These are phyloP conservation scores for Penicillium oxalicum DNA, from an alignment of 2,329 filamentous ascomycete species.

Conservation along the genomic window DNA sequence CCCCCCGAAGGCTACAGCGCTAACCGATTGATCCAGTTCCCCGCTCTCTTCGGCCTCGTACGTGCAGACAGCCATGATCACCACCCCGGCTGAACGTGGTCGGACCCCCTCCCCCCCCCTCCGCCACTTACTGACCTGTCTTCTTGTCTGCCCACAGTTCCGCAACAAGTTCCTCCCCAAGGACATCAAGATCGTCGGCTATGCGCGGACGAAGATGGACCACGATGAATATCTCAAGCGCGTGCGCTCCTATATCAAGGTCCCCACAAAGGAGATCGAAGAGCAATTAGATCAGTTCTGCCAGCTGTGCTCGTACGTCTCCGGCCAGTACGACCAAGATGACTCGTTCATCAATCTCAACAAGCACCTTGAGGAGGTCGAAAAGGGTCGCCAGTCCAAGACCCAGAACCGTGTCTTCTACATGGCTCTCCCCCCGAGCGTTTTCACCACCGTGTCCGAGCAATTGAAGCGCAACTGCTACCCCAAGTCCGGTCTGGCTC, in stretches of 20 bases:
- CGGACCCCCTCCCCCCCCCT: neutral
- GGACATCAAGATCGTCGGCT: slow-evolving; percentile 94
- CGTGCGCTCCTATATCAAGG: slow-evolving; percentile 98
- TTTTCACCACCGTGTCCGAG: slow-evolving; percentile 96
- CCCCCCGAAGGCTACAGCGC: slow-evolving; percentile 2
- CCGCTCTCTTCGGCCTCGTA: slow-evolving; percentile 94
- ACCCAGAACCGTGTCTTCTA: slow-evolving; percentile 95
- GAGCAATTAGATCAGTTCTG: slow-evolving; percentile 90
- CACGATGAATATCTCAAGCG: slow-evolving; percentile 89
- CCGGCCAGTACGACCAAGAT: slow-evolving; percentile 97
- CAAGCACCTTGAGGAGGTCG: slow-evolving; percentile 77
- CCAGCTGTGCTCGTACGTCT: slow-evolving; percentile 81
- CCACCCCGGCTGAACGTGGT: too few species aligned
- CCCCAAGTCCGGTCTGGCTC: slow-evolving; percentile 79
- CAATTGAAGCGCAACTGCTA: slow-evolving; percentile 98
- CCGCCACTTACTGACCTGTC: slow-evolving; percentile 16
- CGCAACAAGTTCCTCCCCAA: slow-evolving; percentile 97
- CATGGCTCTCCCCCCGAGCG: slow-evolving; percentile 96
- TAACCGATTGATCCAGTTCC: slow-evolving; percentile 58
- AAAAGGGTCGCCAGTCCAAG: slow-evolving; percentile 62
- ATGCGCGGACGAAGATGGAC: slow-evolving; percentile 99
- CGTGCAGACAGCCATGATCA: slow-evolving; percentile 39
- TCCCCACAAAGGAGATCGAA: slow-evolving; percentile 93
- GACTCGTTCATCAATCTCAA: slow-evolving; percentile 84
- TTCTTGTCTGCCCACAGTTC: slow-evolving; percentile 53